A percentile compares a stretch with the other conserved stretches of the same genome.
Conservation (phyloP, 164 flowering plant species). For the Stephania yunnanensis region DNA sequence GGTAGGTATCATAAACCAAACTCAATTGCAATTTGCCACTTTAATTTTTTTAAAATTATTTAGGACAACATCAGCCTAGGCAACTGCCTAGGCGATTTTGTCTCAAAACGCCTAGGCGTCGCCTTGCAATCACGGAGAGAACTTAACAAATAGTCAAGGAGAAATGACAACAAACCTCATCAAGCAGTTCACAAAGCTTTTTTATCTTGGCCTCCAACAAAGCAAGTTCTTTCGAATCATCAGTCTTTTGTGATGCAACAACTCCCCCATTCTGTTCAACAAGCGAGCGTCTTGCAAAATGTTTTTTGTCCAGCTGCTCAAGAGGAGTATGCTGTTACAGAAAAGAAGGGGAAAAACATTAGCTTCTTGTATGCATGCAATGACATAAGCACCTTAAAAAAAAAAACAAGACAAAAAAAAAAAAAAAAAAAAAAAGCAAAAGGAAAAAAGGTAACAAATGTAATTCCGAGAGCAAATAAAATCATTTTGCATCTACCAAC, state of each 20-base stretch:
- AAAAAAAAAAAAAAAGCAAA: background rate
- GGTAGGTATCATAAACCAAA: no score
- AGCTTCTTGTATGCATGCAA: no score
- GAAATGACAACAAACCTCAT: constrained; percentile 49
- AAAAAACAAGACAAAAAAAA: background rate
- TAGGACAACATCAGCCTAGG: no score
- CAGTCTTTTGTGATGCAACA: constrained; percentile 33
- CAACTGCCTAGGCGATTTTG: no score
- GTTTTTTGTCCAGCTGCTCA: constrained; percentile 79
- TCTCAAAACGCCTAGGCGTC: no score
- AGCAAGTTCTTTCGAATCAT: constrained; percentile 61
- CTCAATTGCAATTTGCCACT: no score
- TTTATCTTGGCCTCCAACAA: constrained; percentile 74
- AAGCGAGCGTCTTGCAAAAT: constrained; percentile 79
- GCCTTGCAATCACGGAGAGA: background rate
- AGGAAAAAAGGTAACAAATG: background rate
- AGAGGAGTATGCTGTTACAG: constrained; percentile 72
- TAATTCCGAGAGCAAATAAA: background rate
- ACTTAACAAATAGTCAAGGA: background rate
- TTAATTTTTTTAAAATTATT: no score
- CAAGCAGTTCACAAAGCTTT: constrained; percentile 64
- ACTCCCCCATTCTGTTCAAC: constrained; percentile 43
- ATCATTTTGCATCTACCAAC: background rate
- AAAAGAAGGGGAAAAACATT: constrained; percentile 7
- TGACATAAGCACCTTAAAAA: background rate